These are phyloP conservation scores for Hypoxylon lienhwacheense DNA, from an alignment of 495 filamentous ascomycete genomes.

Conservation along the genomic window DNA sequence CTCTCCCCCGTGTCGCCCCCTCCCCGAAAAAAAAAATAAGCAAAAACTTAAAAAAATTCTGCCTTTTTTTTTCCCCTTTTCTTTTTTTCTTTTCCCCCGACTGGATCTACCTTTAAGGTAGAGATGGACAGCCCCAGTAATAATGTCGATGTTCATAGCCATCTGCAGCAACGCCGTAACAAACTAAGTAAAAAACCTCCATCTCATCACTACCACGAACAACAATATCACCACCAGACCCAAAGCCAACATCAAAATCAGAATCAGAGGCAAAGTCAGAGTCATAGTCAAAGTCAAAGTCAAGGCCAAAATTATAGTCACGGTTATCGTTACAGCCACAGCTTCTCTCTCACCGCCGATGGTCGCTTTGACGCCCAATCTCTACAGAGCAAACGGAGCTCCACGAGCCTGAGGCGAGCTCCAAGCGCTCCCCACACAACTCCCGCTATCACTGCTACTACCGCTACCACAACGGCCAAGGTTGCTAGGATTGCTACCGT, in stretches of 20 bases:
- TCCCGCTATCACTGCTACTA: conserved; percentile 42
- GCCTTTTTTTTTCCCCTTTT: too few species aligned
- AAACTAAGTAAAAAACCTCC: conserved; percentile 60
- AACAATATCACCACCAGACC: conserved; percentile 40
- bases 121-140: conserved; percentile 48
- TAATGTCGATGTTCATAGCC: conserved; percentile 35
- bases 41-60: conserved; percentile 27
- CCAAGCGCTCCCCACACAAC: conserved; percentile 64
- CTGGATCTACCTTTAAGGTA: conserved; percentile 36
- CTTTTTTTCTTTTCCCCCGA: conserved; percentile 26
- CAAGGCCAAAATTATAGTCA: too few species aligned
- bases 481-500: conserved; percentile 13
- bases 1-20: conserved; percentile 25
- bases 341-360: conserved; percentile 46
- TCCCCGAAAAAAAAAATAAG: conserved; percentile 34
- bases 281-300: too few species aligned
- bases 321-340: conserved; percentile 44
- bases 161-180: conserved; percentile 46
- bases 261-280: too few species aligned
- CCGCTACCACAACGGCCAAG: conserved; percentile 40
- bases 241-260: conserved; percentile 32
- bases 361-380: conserved; percentile 56
- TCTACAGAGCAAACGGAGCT: conserved; percentile 58
- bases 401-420: conserved; percentile 64
- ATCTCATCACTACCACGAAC: conserved; percentile 43